Evolutionary conservation across 805 yeast species (phyloP), one percentile per base, ranked within the genome.

Genomic region (Cyberlindnera americana): DNA sequence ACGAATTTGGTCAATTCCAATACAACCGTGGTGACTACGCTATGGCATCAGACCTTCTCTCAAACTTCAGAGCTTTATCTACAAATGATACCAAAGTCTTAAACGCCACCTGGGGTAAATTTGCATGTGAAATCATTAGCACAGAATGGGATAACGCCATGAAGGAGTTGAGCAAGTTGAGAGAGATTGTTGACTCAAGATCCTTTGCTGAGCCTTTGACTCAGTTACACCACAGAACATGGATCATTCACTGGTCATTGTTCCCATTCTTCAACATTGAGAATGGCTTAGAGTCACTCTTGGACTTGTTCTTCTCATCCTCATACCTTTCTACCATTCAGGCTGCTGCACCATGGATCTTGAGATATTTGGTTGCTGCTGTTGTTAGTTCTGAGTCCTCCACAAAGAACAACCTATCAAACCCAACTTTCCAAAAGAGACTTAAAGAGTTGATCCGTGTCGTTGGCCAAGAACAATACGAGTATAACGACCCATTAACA

Each of bases 281-380:
- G 38, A 65, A 68, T 40, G 81, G 82, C 9, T 54, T 70, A 22
- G 81, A 76, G 38, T 66, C 67, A 32, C 61, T 81, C 43, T 66
- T 73, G 41, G 86, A 81, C 46, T 55, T 77, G 37, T 77, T 77
- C 59, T 71, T 78, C 55, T 65, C 77, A 14, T 72, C 81, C 5
- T 74, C 81, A 7, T 78, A 78, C 58, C 60, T 81, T 44, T 74
- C 80, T 43, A 73, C 85, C 3, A 80, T 81, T 55, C 86, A 81
- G 62, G 83, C 84, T 23, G 69, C 83, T 8, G 73, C 81, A 54
- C 88, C 87, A 16, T 81, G 88, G 88, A 65, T 81, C 35, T 59
- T 80, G 48, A 72, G 87, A 53, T 81, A 81, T 55, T 59, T 81
- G 40, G 73, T 77, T 19, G 82, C 75, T 21, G 81, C 83, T n/a